Conservation (phyloP, 768 basidiomycete genomes). For the Tulasnella sp. region DNA sequence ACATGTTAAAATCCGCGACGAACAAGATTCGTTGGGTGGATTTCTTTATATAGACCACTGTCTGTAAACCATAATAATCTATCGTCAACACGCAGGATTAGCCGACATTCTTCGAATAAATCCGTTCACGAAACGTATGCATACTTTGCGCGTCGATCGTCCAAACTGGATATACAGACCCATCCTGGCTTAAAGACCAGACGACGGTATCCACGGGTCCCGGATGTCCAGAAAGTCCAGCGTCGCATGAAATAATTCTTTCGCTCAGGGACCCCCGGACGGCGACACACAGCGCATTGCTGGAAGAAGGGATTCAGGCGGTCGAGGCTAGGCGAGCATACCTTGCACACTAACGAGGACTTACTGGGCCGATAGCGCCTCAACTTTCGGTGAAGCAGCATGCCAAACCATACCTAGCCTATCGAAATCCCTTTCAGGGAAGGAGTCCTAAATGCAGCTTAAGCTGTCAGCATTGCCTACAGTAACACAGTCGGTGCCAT, state of each 20-base stretch:
- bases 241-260: neutral
- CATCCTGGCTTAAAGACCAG: neutral
- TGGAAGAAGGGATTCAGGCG: neutral
- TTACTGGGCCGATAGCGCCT: neutral
- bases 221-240: neutral
- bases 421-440: slow-evolving; percentile 8
- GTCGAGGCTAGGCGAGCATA: neutral
- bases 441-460: neutral
- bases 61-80: neutral
- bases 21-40: neutral
- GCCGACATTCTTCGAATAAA: neutral
- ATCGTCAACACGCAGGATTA: neutral
- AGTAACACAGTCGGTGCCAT: too few species aligned
- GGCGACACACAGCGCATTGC: neutral
- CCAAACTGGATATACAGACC: neutral
- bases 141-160: neutral
- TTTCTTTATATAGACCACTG: neutral
- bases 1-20: neutral
- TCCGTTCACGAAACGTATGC: neutral
- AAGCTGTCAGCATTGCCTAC: too few species aligned
- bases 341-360: neutral
- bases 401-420: neutral
- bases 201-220: neutral
- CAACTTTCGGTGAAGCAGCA: neutral
- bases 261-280: neutral